Percentiles rank a stretch among this genome's conserved stretches.
Conservation (phyloP, 257 asterid species). For the Cynanchum wilfordii region DNA sequence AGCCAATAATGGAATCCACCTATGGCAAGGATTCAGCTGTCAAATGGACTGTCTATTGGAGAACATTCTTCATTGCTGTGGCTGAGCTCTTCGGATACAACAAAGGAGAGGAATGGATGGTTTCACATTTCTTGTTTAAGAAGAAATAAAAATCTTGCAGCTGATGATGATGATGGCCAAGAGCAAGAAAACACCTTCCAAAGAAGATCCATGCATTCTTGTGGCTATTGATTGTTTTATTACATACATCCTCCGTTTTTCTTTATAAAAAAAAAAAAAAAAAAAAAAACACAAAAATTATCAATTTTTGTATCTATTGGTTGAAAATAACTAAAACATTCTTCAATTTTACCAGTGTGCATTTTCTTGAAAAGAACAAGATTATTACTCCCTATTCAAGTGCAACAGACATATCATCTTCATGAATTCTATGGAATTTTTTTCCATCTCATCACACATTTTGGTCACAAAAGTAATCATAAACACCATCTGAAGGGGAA, state of each 20-base stretch:
- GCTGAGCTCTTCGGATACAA: slow-evolving; percentile 75
- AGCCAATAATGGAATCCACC: slow-evolving; percentile 83
- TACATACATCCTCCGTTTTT: too few species aligned
- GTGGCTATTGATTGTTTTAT: too few species aligned
- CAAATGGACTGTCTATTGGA: slow-evolving; percentile 91
- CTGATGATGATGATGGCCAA: background rate
- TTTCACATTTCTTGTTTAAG: slow-evolving; percentile 71
- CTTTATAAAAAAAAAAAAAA: too few species aligned
- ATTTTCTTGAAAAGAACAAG: background rate
- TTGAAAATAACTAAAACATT: too few species aligned
- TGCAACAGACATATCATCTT: background rate
- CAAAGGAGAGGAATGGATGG: slow-evolving; percentile 96
- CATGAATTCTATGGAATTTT: background rate
- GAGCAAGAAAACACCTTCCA: background rate
- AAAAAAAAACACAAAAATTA: too few species aligned
- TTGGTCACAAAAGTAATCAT: background rate
- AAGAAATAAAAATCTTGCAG: slow-evolving; percentile 26
- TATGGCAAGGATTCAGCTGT: slow-evolving; percentile 81
- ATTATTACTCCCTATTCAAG: background rate
- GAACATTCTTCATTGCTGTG: slow-evolving; percentile 84
- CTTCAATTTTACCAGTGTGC: too few species aligned
- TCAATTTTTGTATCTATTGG: too few species aligned
- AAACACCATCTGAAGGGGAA: background rate
- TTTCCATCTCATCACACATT: too few species aligned
- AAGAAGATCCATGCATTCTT: too few species aligned